Evolutionary conservation across 176 grass and related monocot genomes (phyloP), one percentile per base, ranked within the genome.

Genomic region (Urochloa ruziziensis): DNA sequence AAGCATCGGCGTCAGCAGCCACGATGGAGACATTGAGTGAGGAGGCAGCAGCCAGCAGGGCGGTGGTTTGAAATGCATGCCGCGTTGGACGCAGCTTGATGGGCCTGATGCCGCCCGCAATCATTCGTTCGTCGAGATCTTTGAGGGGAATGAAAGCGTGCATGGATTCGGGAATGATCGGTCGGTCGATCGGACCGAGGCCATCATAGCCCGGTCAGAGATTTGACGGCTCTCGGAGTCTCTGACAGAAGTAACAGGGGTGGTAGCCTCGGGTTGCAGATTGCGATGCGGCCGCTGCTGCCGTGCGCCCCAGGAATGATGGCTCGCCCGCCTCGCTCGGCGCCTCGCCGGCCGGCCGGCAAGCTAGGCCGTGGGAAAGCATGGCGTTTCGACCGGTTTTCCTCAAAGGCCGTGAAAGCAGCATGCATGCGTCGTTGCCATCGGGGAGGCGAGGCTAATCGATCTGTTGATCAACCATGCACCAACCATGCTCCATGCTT

Each of bases 141-240:
- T 34, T 64, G 14, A 36, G 59, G 75, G 1, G 10, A 57, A 46
- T 27, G 33, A 17, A 32, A 18, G 30, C 39, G 19, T 7, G 46
- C 30, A 33, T 56, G 61, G 82, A 89, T 85, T 53, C 7, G 39
- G 77, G 71, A 76, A 70, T 81, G 77, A 83, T 49, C 44, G 65
- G n/a, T 4, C 51, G 10, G 51, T 36, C 24, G 33, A 57, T 48
- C 75, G 57, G 75, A 39, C 7, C 47, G 67, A 39, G 12, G 47
- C 59, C 47, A 86, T 82, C 81, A 88, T 79, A 12, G 2, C 46
- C 59, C 16, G 30, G 68, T 78, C 62, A 40, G 39, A 70, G 44
- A 53, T 36, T 49, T 73, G 13, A 59, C 52, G 40, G 61, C 58
- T 21, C 60, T 13, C 56, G n/a, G 52, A n/a, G 21, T 3, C 21